A percentile compares a stretch with the other conserved stretches of the same genome.
These are phyloP conservation scores for Metschnikowia lachancei DNA, from an alignment of 805 yeast genomes.

Conservation along the genomic window DNA sequence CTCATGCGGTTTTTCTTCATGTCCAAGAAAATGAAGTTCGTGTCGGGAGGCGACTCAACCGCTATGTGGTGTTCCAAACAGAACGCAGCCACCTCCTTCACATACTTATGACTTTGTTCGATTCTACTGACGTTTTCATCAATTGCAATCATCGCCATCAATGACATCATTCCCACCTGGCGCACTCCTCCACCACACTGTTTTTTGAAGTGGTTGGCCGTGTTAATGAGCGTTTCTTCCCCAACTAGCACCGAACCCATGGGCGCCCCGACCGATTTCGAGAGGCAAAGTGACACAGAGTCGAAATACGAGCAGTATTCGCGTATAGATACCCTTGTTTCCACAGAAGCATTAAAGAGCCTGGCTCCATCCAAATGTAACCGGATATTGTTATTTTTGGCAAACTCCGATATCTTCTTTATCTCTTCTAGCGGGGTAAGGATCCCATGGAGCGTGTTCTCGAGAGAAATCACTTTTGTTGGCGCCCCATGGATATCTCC, in stretches of 20 bases:
- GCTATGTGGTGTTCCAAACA: constrained; percentile 52
- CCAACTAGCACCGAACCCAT: constrained; percentile 88
- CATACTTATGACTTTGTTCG: constrained; percentile 47
- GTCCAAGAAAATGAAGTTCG: constrained; percentile 81
- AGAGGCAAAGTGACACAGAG: constrained; percentile 84
- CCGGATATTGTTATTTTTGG: constrained; percentile 53
- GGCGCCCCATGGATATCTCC: constrained; percentile 89
- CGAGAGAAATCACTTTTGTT: constrained; percentile 78
- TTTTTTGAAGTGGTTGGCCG: constrained; percentile 82
- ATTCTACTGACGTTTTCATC: constrained; percentile 67
- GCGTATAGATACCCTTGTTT: constrained; percentile 60
- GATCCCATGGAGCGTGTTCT: constrained; percentile 84
- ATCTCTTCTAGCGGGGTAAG: constrained; percentile 79
- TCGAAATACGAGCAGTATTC: constrained; percentile 80
- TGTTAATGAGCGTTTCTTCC: constrained; percentile 50
- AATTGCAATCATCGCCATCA: constrained; percentile 78
- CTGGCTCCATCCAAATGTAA: constrained; percentile 96
- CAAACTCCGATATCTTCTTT: constrained; percentile 65
- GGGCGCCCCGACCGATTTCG: constrained; percentile 92
- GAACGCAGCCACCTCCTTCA: constrained; percentile 52
- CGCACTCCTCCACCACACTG: constrained; percentile 94
- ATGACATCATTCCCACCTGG: constrained; percentile 78
- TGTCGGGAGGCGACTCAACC: constrained; percentile 72
- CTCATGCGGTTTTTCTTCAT: constrained; percentile 51
- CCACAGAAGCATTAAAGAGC: constrained; percentile 84